phyloP scores from a whole-genome alignment of 805 yeast species.

The Barnettozyma sp. region DNA sequence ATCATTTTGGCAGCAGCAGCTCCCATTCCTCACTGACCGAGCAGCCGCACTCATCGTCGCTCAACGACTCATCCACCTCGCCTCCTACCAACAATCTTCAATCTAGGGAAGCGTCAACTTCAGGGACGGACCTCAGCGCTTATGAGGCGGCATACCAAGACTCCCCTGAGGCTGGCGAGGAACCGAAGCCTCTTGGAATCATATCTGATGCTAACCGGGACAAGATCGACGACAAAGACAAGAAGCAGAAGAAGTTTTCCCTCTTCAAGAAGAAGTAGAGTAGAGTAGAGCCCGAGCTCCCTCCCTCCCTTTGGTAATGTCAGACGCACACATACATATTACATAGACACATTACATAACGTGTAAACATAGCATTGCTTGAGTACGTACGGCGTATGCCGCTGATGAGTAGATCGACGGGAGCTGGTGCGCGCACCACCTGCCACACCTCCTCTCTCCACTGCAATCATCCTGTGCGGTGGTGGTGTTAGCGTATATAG shows the following conservation, averaged over 20 bases:
- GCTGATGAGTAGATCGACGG: too few relatives aligned
- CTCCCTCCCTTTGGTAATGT: too few relatives aligned
- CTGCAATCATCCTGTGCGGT: too few relatives aligned
- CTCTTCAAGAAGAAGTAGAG: conserved; percentile 10
- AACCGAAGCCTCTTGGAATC: conserved; percentile 12
- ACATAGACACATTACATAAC: too few relatives aligned
- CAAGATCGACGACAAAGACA: not conserved
- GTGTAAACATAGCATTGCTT: too few relatives aligned
- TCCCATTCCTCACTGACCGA: conserved; percentile 9
- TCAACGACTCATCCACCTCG: conserved; percentile 8
- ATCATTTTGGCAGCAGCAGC: conserved; percentile 1
- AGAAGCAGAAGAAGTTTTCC: conserved; percentile 12
- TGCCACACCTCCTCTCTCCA: too few relatives aligned
- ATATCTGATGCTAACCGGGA: conserved; percentile 4
- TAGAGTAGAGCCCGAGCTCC: too few relatives aligned
- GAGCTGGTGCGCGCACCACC: too few relatives aligned
- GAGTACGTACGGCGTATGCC: too few relatives aligned
- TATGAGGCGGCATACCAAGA: not conserved
- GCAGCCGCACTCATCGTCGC: conserved; percentile 3
- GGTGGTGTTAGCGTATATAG: too few relatives aligned
- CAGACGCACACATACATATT: too few relatives aligned
- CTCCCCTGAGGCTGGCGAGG: conserved; percentile 1
- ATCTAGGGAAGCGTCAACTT: conserved; percentile 4
- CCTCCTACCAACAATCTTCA: conserved; percentile 3
- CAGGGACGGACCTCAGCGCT: conserved; percentile 8